Percentiles rank a stretch among this genome's conserved stretches.
These are phyloP conservation scores for Ceratocystis cacaofunesta DNA, from an alignment of 2,329 filamentous ascomycete genomes.

Conservation along the genomic window DNA sequence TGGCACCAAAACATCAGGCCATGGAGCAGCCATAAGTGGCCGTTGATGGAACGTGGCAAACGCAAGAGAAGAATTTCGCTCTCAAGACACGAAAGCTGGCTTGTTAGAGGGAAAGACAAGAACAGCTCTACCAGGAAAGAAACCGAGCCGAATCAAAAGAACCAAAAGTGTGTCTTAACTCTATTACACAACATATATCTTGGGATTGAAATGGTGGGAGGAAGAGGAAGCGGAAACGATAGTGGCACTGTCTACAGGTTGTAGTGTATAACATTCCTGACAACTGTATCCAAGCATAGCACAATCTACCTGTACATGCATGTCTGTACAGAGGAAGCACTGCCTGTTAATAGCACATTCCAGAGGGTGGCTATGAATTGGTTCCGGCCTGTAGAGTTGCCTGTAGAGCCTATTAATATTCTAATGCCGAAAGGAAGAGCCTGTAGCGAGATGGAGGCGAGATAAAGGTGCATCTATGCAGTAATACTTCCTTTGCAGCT, in stretches of 20 bases:
- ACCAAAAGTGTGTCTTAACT: not conserved
- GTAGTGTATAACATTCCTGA: not conserved
- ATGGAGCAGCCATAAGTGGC: not conserved
- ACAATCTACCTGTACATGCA: not conserved
- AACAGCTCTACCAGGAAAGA: not conserved
- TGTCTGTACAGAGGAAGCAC: not conserved
- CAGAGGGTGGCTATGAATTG: not conserved
- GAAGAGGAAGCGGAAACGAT: not conserved
- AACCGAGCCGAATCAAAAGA: not conserved
- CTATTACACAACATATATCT: not conserved
- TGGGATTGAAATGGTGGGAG: not conserved
- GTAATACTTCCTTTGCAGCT: not conserved
- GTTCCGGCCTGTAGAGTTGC: not conserved
- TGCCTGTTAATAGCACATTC: not conserved
- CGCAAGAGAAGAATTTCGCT: not conserved
- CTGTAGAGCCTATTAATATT: not conserved
- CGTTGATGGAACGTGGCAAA: not conserved
- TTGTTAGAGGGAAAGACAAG: slow-evolving; percentile 1
- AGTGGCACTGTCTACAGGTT: not conserved
- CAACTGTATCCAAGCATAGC: not conserved
- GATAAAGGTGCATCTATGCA: not conserved
- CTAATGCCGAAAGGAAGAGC: not conserved
- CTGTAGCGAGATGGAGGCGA: not conserved
- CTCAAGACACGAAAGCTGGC: not conserved
- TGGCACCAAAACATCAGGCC: not conserved